Percentiles rank a stretch among this genome's conserved stretches.
phyloP scores from a whole-genome alignment of 345 rosid species.

The Arabis alpina region DNA sequence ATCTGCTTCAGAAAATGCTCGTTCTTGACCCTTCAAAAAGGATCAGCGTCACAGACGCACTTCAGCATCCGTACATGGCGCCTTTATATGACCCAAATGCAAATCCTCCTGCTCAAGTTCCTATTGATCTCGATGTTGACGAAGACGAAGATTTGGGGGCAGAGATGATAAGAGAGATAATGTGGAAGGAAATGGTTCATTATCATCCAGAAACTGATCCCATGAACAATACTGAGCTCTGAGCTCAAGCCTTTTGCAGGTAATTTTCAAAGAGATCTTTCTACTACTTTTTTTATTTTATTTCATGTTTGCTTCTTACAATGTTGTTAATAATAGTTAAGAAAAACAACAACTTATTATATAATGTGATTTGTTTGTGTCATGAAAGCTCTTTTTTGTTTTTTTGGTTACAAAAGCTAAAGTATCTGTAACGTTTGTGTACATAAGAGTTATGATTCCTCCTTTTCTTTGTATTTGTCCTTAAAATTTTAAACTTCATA shows the following conservation, averaged over 20 bases:
- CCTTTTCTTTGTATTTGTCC: constrained; percentile 18
- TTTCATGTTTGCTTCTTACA: constrained; percentile 18
- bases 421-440: constrained; percentile 38
- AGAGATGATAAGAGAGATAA: constrained; percentile 81
- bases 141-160: constrained; percentile 62
- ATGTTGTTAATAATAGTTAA: constrained; percentile 30
- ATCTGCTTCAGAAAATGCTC: constrained; percentile 81
- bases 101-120: constrained; percentile 76
- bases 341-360: constrained; percentile 6
- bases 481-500: not conserved
- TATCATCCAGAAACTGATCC: constrained; percentile 68
- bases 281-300: not conserved
- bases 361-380: constrained; percentile 17
- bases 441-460: constrained; percentile 18
- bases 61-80: constrained; percentile 86
- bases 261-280: constrained; percentile 24
- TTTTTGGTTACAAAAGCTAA: constrained; percentile 24
- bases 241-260: constrained; percentile 12
- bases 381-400: constrained; percentile 26
- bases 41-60: constrained; percentile 86
- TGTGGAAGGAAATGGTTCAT: constrained; percentile 85
- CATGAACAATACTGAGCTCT: constrained; percentile 14
- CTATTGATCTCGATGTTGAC: constrained; percentile 75
- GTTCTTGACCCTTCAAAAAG: constrained; percentile 85
- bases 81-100: constrained; percentile 64